Evolutionary conservation across 2,329 filamentous ascomycete genomes (phyloP).

Genomic region (Fusarium sp.): DNA sequence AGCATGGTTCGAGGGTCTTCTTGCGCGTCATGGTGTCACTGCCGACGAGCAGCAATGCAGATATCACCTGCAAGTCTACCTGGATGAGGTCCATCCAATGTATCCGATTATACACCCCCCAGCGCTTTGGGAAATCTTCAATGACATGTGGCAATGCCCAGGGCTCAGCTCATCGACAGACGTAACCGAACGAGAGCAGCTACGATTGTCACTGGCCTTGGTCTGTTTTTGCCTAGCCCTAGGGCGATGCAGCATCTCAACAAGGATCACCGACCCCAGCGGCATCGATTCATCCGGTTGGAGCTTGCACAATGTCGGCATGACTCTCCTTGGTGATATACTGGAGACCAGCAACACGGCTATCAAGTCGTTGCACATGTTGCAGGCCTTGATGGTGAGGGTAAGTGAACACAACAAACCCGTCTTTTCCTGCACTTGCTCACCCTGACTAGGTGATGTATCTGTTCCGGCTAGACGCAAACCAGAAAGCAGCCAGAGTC

Average conservation of each 20-base stretch:
- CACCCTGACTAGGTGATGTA: conserved; percentile 20
- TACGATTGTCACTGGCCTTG: conserved; percentile 25
- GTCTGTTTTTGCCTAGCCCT: conserved; percentile 33
- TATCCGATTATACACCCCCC: conserved; percentile 28
- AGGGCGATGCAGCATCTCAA: conserved; percentile 28
- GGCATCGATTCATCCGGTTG: conserved; percentile 30
- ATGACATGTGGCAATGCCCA: conserved; percentile 30
- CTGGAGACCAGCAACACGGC: conserved; percentile 29
- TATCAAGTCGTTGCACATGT: conserved; percentile 24
- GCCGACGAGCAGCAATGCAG: conserved; percentile 25
- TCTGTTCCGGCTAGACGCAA: conserved; percentile 31
- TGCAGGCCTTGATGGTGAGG: conserved; percentile 27
- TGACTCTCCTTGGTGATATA: conserved; percentile 20
- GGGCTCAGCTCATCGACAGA: conserved; percentile 11
- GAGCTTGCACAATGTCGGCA: conserved; percentile 27
- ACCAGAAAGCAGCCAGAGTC: conserved; percentile 26
- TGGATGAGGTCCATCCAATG: conserved; percentile 29
- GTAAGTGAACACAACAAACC: neutral
- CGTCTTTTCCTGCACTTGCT: neutral
- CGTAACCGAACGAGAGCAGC: conserved; percentile 11
- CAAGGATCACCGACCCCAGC: conserved; percentile 26
- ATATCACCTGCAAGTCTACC: conserved; percentile 19
- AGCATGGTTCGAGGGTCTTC: conserved; percentile 21
- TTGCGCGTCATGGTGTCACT: conserved; percentile 17
- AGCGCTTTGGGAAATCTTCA: conserved; percentile 26